Evolutionary conservation across 164 flowering plant genomes (phyloP).

Genomic region (Umbellularia californica): DNA sequence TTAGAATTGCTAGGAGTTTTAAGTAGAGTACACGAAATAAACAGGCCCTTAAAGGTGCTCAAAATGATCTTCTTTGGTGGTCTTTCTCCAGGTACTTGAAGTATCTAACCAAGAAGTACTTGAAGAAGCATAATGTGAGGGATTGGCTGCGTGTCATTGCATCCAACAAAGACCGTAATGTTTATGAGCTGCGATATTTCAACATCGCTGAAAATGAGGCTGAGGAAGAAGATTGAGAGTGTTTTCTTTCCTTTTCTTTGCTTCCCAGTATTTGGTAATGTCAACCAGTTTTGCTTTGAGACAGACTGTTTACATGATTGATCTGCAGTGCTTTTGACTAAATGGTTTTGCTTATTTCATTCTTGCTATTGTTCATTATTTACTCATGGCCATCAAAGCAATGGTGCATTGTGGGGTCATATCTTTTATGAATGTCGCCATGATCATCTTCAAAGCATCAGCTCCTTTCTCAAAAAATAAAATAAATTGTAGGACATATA

Average conservation of each 20-base stretch:
- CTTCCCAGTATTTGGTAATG: neutral
- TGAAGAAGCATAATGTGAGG: slow-evolving; percentile 76
- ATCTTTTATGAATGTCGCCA: too few relatives aligned
- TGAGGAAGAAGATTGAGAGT: slow-evolving; percentile 45
- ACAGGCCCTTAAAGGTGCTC: too few relatives aligned
- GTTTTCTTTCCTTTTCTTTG: neutral
- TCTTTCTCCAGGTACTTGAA: slow-evolving; percentile 48
- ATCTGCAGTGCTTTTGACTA: neutral
- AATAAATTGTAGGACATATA: too few relatives aligned
- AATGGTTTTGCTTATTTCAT: too few relatives aligned
- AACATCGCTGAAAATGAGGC: slow-evolving; percentile 79
- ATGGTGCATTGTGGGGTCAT: too few relatives aligned
- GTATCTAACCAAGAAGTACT: slow-evolving; percentile 70
- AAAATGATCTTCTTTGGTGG: neutral
- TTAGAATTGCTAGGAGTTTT: too few relatives aligned
- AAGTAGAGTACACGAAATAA: too few relatives aligned
- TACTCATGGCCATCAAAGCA: too few relatives aligned
- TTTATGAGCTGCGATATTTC: slow-evolving; percentile 68
- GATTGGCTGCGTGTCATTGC: slow-evolving; percentile 81
- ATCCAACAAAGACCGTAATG: slow-evolving; percentile 62
- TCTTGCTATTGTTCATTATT: too few relatives aligned
- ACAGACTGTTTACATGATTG: neutral
- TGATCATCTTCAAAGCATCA: too few relatives aligned
- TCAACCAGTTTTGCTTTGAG: slow-evolving; percentile 7
- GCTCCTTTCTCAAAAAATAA: too few relatives aligned